A percentile compares a stretch with the other conserved stretches of the same genome.
Evolutionary conservation across 306 rosid genomes (phyloP).

Genomic region (Albizia julibrissin): DNA sequence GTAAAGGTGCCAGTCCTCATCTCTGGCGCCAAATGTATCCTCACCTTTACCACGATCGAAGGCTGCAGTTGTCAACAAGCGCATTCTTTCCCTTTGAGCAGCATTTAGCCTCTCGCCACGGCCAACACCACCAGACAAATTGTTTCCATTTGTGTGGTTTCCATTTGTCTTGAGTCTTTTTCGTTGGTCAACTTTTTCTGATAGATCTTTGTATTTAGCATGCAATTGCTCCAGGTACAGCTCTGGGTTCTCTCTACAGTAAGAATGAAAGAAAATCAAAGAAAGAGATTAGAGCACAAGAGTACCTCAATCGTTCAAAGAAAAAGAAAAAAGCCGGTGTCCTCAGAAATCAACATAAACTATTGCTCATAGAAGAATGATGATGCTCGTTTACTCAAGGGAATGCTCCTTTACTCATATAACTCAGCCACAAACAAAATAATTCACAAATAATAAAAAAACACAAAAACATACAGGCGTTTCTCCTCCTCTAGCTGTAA

Average conservation of each 20-base stretch:
- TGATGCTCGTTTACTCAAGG: too few relatives aligned
- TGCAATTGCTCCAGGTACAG: slow-evolving; percentile 79
- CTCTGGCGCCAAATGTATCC: slow-evolving; percentile 85
- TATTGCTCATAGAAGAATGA: too few relatives aligned
- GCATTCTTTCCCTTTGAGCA: slow-evolving; percentile 98
- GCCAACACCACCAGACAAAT: slow-evolving; percentile 67
- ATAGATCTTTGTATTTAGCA: slow-evolving; percentile 71
- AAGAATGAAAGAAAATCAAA: slow-evolving; percentile 14
- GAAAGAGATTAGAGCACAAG: slow-evolving; percentile 30
- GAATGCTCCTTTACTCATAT: not conserved
- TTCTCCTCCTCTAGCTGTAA: slow-evolving; percentile 78
- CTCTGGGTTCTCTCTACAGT: slow-evolving; percentile 79
- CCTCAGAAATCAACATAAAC: too few relatives aligned
- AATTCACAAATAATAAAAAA: slow-evolving; percentile 5
- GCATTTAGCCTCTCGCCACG: slow-evolving; percentile 96
- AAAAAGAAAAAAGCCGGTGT: too few relatives aligned
- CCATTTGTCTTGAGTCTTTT: slow-evolving; percentile 72
- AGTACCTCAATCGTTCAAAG: slow-evolving; percentile 23
- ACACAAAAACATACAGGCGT: slow-evolving; percentile 60
- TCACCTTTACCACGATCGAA: slow-evolving; percentile 97
- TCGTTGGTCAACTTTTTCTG: slow-evolving; percentile 74
- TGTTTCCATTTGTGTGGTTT: slow-evolving; percentile 62
- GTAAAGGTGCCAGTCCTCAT: slow-evolving; percentile 98
- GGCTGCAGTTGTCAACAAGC: slow-evolving; percentile 95
- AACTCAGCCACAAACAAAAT: slow-evolving; percentile 1